Conservation (phyloP, 345 rosid genomes). For the Euphorbia peplus region DNA sequence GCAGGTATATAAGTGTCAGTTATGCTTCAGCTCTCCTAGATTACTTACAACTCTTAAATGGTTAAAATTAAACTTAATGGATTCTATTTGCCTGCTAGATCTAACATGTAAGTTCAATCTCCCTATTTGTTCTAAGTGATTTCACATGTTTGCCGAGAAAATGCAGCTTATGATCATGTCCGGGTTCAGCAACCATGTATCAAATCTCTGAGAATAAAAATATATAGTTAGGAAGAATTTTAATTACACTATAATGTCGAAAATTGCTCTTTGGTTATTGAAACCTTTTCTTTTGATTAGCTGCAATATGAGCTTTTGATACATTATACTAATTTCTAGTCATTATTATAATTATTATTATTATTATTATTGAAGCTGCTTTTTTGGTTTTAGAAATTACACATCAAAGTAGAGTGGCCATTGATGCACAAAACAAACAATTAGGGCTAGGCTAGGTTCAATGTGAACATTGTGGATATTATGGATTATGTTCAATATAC, state of each 20-base stretch:
- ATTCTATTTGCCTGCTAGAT: conserved; percentile 1
- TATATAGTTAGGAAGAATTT: background rate
- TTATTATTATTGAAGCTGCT: background rate
- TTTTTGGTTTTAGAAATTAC: background rate
- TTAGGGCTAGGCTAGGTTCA: background rate
- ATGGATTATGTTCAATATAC: background rate
- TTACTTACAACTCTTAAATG: background rate
- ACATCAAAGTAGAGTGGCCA: background rate
- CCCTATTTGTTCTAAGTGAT: background rate
- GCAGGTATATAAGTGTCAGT: conserved; percentile 54
- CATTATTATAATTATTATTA: background rate
- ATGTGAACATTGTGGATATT: too few species aligned
- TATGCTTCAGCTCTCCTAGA: background rate
- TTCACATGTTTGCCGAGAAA: background rate
- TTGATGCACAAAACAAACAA: background rate
- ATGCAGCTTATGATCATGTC: background rate
- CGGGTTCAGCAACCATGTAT: background rate
- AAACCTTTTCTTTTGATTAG: too few species aligned
- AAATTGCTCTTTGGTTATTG: background rate
- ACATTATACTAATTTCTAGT: background rate
- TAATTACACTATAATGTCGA: background rate
- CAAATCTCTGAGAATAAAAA: background rate
- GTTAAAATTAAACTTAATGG: background rate
- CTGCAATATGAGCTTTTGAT: background rate
- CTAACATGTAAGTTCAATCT: background rate